Percentiles rank a stretch among this genome's conserved stretches.
These are phyloP conservation scores for Talaromyces atroroseus DNA, from an alignment of 2,329 filamentous ascomycete species.

Conservation along the genomic window DNA sequence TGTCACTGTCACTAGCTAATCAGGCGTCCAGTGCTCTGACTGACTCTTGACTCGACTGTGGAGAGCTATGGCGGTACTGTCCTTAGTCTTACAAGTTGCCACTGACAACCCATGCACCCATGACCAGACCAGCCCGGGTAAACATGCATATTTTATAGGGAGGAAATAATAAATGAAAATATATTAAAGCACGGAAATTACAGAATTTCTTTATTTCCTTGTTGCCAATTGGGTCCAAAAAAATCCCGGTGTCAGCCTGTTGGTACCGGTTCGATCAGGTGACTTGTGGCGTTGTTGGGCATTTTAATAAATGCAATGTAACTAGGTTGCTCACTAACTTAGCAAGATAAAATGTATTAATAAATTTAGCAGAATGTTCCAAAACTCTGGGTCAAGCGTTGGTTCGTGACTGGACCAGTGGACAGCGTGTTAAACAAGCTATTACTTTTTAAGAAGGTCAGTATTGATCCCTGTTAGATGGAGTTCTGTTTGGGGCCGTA, in stretches of 20 bases:
- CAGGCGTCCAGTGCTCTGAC: too few species aligned
- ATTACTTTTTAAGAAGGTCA: not conserved
- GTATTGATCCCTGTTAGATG: too few species aligned
- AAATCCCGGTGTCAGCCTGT: not conserved
- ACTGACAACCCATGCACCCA: too few species aligned
- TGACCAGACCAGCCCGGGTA: too few species aligned
- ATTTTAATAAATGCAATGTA: too few species aligned
- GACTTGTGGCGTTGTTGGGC: not conserved
- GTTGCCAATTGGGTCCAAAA: not conserved
- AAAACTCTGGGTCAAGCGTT: not conserved
- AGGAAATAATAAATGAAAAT: not conserved
- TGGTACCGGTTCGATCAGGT: not conserved
- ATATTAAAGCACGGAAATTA: not conserved
- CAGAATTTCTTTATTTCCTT: not conserved
- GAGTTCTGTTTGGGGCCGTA: not conserved
- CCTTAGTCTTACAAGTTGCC: too few species aligned
- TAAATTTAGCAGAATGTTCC: not conserved
- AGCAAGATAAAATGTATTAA: not conserved
- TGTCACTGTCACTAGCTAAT: not conserved
- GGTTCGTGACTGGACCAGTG: not conserved
- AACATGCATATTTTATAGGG: too few species aligned
- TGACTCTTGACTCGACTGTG: too few species aligned
- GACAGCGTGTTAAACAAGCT: not conserved
- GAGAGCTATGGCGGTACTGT: too few species aligned
- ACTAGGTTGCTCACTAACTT: too few species aligned